Percentiles rank a stretch among this genome's conserved stretches.
These are phyloP conservation scores for Syncephalastrum monosporum DNA, from an alignment of 371 early-diverging fungal genomes.

Conservation along the genomic window DNA sequence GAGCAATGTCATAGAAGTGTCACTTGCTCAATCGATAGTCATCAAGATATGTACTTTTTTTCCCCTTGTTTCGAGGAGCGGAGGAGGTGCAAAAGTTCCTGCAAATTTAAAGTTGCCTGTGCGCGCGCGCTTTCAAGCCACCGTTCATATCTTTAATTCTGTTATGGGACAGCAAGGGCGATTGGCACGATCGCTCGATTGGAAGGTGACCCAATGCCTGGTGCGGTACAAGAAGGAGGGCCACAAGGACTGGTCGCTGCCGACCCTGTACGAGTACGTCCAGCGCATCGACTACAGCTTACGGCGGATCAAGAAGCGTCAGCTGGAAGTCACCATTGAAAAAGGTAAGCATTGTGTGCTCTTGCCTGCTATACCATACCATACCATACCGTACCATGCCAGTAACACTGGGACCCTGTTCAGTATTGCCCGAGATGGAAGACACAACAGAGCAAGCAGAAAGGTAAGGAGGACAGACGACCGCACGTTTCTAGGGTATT, in stretches of 20 bases:
- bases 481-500: too few relatives aligned
- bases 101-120: too few relatives aligned
- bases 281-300: conserved; percentile 45
- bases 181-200: conserved; percentile 29
- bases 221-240: conserved; percentile 37
- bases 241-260: conserved; percentile 23
- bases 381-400: too few relatives aligned
- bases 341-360: conserved; percentile 24
- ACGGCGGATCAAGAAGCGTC: conserved; percentile 44
- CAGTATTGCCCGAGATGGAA: conserved; percentile 19
- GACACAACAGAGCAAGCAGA: conserved; percentile 9
- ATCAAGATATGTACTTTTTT: not conserved
- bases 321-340: conserved; percentile 48
- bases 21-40: not conserved
- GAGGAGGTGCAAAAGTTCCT: too few relatives aligned
- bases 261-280: conserved; percentile 45
- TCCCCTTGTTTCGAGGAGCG: not conserved
- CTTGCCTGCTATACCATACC: not conserved
- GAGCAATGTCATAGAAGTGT: not conserved
- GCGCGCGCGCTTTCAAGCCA: not conserved
- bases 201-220: conserved; percentile 23
- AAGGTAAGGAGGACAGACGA: conserved; percentile 1
- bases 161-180: conserved; percentile 21
- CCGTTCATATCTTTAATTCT: not conserved
- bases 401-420: not conserved